Conservation (phyloP, 495 filamentous ascomycete genomes). For the Trichoderma asperelloides region DNA sequence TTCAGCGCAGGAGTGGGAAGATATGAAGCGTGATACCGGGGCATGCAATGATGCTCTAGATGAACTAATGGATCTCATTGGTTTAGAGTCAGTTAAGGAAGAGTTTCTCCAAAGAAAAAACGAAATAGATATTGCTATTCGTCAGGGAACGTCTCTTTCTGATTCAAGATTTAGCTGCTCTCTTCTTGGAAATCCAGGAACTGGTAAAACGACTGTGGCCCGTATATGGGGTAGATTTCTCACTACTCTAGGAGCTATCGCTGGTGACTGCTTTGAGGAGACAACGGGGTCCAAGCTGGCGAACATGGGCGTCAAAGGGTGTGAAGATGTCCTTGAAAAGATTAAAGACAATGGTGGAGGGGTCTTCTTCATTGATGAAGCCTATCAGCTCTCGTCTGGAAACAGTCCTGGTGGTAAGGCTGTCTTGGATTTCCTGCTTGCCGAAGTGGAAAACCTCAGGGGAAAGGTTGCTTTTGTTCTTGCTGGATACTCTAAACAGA, state of each 20-base stretch:
- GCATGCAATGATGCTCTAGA: conserved; percentile 52
- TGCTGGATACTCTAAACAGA: conserved; percentile 67
- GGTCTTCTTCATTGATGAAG: conserved; percentile 68
- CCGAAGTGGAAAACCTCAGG: conserved; percentile 64
- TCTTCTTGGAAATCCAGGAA: conserved; percentile 73
- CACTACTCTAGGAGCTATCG: conserved; percentile 48
- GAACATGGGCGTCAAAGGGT: conserved; percentile 48
- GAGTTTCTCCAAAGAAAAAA: conserved; percentile 53
- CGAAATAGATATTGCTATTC: conserved; percentile 52
- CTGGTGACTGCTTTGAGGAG: conserved; percentile 49
- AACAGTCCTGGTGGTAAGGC: conserved; percentile 42
- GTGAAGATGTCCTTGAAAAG: conserved; percentile 50
- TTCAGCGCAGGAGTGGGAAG: conserved; percentile 50
- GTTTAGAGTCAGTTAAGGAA: conserved; percentile 52
- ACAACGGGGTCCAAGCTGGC: conserved; percentile 62
- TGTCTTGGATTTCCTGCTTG: conserved; percentile 66
- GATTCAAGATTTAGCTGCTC: conserved; percentile 53
- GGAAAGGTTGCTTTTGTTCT: conserved; percentile 72
- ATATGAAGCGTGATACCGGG: conserved; percentile 43
- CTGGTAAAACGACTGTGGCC: conserved; percentile 80
- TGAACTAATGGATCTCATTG: conserved; percentile 55
- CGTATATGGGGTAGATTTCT: conserved; percentile 65
- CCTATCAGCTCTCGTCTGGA: conserved; percentile 60
- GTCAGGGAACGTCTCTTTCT: conserved; percentile 48
- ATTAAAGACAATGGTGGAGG: conserved; percentile 53